Base-by-base conservation (phyloP, 2,329 filamentous ascomycete genomes). In the Chalaropsis thielavioides region DNA sequence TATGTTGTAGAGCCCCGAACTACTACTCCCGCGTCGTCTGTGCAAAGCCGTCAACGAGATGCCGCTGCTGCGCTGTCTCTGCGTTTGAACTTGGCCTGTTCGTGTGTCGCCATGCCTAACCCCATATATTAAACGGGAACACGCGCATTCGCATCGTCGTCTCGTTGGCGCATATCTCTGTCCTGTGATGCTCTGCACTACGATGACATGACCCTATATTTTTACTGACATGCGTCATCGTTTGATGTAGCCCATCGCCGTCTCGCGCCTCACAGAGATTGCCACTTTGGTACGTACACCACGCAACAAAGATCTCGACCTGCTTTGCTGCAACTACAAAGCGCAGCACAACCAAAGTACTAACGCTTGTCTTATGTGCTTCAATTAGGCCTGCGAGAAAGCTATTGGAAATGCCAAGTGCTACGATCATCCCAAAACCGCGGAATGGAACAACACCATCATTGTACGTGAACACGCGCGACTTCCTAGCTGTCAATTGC, bases 401-500 rank as follows among this genome's bases (percentile, higher is more conserved):
- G 88, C 90, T 67, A 83, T 97, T 71, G 84, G 85, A 68, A 81
- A 77, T 68, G 85, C 85, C 67, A 85, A 90, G 68, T 86, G 82
- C 76, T 99, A 99, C 78, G 88, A 95, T 69, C 94, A 97, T 76
- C 77, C 85, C 65, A 87, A 88, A 73, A 95, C 92, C 43, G 84
- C 88, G 73, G 78, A 84, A 70, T 97, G 92, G 92, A 97, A 97
- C 79, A 88, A 88, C 41, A 80, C 81, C 69, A 97, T 99, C 75
- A 96, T 97, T 75, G 91, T 95, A 82, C 71, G 84, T 79, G 13
- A 61, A 8, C 31, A n/a, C 46, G 46, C 46, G 19, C 22, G 6
- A 24, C 22, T 24, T 51, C 54, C 24, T n/a, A 27, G 13, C 31
- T 58, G 27, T 58, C 54, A 17, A 58, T 38, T 4, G 35, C 15